A percentile compares a stretch with the other conserved stretches of the same genome.
Conservation (phyloP, 805 yeast genomes). For the Teunomyces cretensis region DNA sequence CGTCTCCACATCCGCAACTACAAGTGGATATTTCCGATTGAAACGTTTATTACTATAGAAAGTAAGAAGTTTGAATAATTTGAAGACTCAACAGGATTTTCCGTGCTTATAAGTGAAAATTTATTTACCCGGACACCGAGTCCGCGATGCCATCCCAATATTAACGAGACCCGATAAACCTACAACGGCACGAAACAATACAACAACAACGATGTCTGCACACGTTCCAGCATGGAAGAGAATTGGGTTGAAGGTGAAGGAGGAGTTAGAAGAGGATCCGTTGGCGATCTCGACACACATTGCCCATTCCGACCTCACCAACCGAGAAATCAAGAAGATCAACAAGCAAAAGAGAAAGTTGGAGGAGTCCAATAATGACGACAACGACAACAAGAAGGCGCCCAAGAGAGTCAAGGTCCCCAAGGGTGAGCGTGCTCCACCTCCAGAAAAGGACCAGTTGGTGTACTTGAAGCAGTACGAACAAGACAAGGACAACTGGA, state of each 20-base stretch:
- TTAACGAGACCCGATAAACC: neutral
- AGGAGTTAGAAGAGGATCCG: slow-evolving; percentile 46
- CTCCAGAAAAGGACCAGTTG: slow-evolving; percentile 77
- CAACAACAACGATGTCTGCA: slow-evolving; percentile 5
- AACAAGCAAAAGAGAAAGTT: slow-evolving; percentile 31
- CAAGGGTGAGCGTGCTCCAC: slow-evolving; percentile 63
- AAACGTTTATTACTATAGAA: neutral
- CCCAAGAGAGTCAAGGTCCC: slow-evolving; percentile 73
- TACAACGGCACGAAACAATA: neutral
- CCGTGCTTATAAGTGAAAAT: neutral
- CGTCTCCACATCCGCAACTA: slow-evolving; percentile 15
- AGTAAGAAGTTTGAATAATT: neutral
- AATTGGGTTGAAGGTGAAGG: slow-evolving; percentile 64
- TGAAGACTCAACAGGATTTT: neutral
- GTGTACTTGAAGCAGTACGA: slow-evolving; percentile 59
- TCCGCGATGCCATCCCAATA: slow-evolving; percentile 1
- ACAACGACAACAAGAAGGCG: slow-evolving; percentile 46
- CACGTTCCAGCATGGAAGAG: slow-evolving; percentile 81
- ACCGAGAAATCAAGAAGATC: slow-evolving; percentile 43
- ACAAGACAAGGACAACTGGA: slow-evolving; percentile 65
- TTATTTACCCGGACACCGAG: slow-evolving; percentile 10
- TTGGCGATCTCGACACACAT: slow-evolving; percentile 45
- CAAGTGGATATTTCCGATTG: neutral
- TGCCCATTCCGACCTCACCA: slow-evolving; percentile 41
- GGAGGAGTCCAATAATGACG: slow-evolving; percentile 16